Percentiles rank a stretch among this genome's conserved stretches.
Conservation (phyloP, 176 grass and related monocot species). For the Carex cristatella region DNA sequence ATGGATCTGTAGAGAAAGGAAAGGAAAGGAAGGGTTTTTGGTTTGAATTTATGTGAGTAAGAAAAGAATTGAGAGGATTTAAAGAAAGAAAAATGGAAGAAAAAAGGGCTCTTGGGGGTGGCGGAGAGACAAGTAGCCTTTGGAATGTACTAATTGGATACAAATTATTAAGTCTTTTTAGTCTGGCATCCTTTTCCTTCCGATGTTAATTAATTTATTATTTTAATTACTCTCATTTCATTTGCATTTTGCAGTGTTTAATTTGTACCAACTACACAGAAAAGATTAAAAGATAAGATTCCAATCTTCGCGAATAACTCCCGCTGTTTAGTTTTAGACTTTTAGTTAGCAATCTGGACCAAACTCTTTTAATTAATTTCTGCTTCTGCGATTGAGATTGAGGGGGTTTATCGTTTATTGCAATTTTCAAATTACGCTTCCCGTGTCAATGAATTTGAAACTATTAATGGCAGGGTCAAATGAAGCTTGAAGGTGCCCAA, state of each 20-base stretch:
- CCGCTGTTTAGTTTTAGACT: neutral
- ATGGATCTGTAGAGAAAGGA: neutral
- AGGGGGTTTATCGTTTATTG: constrained; percentile 3
- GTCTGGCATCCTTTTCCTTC: neutral
- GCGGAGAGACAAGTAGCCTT: constrained; percentile 27
- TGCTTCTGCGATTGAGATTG: neutral
- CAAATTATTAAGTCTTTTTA: neutral
- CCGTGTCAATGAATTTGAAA: neutral
- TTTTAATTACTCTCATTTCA: neutral
- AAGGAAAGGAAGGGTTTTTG: neutral
- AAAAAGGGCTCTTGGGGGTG: constrained; percentile 13
- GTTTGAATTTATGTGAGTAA: neutral
- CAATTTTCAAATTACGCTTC: neutral
- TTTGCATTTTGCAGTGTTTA: neutral
- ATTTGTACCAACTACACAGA: neutral
- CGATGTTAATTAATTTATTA: neutral
- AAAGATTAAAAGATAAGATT: neutral
- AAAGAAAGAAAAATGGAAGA: neutral
- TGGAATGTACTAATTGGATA: constrained; percentile 4
- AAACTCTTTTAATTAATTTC: neutral
- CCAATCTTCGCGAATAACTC: neutral
- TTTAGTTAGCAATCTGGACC: neutral
- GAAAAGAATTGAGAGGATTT: neutral
- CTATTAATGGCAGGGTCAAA: neutral
- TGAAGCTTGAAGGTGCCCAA: neutral